Percentiles rank a stretch among this genome's conserved stretches.
Conservation (phyloP, 2,329 filamentous ascomycete species). For the Pyricularia sp. region DNA sequence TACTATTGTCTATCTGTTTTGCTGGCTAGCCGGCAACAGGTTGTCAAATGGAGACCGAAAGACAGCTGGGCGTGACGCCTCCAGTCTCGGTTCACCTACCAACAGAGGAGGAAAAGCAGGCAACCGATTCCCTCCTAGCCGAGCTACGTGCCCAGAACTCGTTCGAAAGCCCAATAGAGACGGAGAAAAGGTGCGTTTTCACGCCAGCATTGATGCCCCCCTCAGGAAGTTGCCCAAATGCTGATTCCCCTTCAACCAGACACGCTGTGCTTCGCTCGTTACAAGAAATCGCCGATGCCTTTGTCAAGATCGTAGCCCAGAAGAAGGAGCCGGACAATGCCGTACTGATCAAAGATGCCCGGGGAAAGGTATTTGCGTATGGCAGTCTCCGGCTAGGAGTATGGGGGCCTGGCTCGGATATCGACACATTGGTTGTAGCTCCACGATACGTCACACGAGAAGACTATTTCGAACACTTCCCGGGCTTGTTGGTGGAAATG, state of each 20-base stretch:
- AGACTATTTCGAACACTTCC: constrained; percentile 87
- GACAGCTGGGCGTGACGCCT: constrained; percentile 56
- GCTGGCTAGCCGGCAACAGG: not conserved
- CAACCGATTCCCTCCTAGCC: constrained; percentile 66
- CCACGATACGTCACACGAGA: constrained; percentile 80
- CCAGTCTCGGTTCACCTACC: constrained; percentile 70
- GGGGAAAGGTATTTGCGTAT: constrained; percentile 90
- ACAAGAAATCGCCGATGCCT: constrained; percentile 69
- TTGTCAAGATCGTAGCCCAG: constrained; percentile 69
- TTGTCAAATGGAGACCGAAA: constrained; percentile 14
- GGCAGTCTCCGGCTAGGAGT: constrained; percentile 92
- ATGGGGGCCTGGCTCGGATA: constrained; percentile 91
- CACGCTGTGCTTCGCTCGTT: constrained; percentile 62
- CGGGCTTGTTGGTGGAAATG: constrained; percentile 64
- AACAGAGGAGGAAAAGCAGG: constrained; percentile 60
- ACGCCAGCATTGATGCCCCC: not conserved
- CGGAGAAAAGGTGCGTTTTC: constrained; percentile 55
- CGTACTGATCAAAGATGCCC: constrained; percentile 66
- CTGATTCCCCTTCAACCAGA: constrained; percentile 26
- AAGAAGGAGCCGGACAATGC: constrained; percentile 60
- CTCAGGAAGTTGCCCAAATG: not conserved
- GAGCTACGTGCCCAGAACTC: constrained; percentile 84
- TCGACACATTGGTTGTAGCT: constrained; percentile 86
- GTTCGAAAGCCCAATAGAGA: constrained; percentile 75
- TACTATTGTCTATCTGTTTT: not conserved